phyloP scores from a whole-genome alignment of 495 filamentous ascomycete genomes.

The Aspergillus sclerotioniger region DNA sequence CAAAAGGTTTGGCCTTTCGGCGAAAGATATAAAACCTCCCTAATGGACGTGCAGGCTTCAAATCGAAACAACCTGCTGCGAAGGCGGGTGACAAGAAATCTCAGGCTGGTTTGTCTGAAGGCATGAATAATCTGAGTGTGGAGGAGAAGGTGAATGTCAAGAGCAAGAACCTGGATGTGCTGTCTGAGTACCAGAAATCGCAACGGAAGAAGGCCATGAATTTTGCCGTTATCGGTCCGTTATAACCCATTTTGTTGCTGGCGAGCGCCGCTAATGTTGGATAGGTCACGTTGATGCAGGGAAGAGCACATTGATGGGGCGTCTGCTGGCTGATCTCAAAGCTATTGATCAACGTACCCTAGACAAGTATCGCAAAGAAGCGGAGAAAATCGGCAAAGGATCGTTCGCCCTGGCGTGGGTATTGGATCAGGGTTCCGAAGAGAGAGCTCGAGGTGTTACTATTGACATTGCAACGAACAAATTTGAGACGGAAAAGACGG shows the following conservation, averaged over 20 bases:
- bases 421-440: constrained; percentile 83
- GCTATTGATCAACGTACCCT: constrained; percentile 84
- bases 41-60: constrained; percentile 48
- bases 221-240: constrained; percentile 90
- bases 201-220: constrained; percentile 79
- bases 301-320: constrained; percentile 96
- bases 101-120: constrained; percentile 40
- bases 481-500: constrained; percentile 82
- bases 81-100: constrained; percentile 44
- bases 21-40: constrained; percentile 39
- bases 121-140: constrained; percentile 60
- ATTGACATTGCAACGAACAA: constrained; percentile 94
- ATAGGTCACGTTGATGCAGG: constrained; percentile 94
- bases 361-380: constrained; percentile 83
- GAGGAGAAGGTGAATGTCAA: constrained; percentile 70
- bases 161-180: constrained; percentile 83
- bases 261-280: background rate
- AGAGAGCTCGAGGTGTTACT: constrained; percentile 86
- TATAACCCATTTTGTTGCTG: background rate
- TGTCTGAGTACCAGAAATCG: constrained; percentile 74
- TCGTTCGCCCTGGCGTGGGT: constrained; percentile 98
- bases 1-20: constrained; percentile 74
- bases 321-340: constrained; percentile 83
- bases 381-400: constrained; percentile 86
- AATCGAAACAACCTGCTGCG: constrained; percentile 43